Base-by-base conservation (phyloP, 2,329 filamentous ascomycete genomes). In the Penicillium paneum region DNA sequence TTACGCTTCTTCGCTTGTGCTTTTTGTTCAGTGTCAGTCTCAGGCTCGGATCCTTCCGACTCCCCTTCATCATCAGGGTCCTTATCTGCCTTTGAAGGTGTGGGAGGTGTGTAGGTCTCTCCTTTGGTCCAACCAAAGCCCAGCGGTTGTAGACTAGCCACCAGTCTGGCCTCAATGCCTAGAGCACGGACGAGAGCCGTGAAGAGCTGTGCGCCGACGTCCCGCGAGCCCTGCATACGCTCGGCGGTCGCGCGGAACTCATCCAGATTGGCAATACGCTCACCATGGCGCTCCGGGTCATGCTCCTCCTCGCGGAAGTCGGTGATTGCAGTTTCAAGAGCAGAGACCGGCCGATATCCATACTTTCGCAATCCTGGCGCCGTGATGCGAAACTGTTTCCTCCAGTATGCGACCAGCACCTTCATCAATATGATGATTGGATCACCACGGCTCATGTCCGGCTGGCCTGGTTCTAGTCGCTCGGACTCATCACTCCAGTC, bases 51-150 rank as follows among this genome's bases (percentile, higher is more conserved):
- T 21, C 56, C 52, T 24, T 59, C 61, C 13, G 58, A 42, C 8
- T 59, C 57, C 19, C 43, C 36, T 43, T 58, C 19, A 15, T 41
- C 39, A 8, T 52, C 38, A 4, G 45, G 7, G 10, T 48, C 31
- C 48, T 57, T 47, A 31, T 61, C 59, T 24, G 62, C 49, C 34
- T 68, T 70, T 8, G 78, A 32, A 15, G 56, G 66, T 12, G 84
- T 70, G 8, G 77, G 15, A 19, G 56, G 66, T 13, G 84, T 83
- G 5, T 88, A 90, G 48, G 94, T 89, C 72, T 99, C 94, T 11
- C 81, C 75, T 70, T 93, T 95, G 57, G 85, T 95, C 86, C 91
- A 97, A 1, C 91, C 91, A 71, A 95, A 96, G 0, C 94, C 94
- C 21, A 90, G 75, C 1, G 91, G 88, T 67, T 97, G 94, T 38